Evolutionary conservation across 192 early-diverging fungal genomes (phyloP), one percentile per base, ranked within the genome.

Genomic region (Lobosporangium transversale): DNA sequence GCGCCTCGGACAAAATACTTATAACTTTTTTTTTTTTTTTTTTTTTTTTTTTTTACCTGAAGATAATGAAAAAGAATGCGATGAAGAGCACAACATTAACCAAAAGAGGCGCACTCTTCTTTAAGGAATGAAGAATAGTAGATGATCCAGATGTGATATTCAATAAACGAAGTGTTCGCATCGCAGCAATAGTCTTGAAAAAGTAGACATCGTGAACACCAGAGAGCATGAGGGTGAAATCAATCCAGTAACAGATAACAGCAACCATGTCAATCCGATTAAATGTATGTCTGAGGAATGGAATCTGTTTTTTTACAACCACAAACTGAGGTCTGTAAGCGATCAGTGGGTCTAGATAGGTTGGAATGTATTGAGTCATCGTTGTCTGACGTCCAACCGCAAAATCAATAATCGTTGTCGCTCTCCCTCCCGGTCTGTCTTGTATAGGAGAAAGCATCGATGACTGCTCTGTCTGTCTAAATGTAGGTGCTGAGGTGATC

Each of bases 271-370:
- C 88, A 23, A 89, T 79, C 31, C 88, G 73, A 52, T 89, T 89
- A 80, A 84, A 89, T n/a, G 81, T 83, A 47, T 87, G 88, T 21
- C 88, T 62, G n/a, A 89, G 79, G 43, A 81, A 89, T 1, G 88
- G 78, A 4, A 62, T 76, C 40, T 80, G 79, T 8, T 63, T 27
- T 8, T 33, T 32, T 36, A 8, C 31, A 9, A 47, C 53, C 14
- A 62, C 27, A 52, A 67, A 66, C 37, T 71, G 73, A 1, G 65
- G 60, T 29, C 49, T 64, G 23, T 59, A 62, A 15, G 33, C 54
- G 23, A 71, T 51, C 53, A 67, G 18, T 26, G 54, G 64, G 24
- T 66, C 69, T 50, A 54, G n/a, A 36, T 51, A 66, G 1, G 56
- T 40, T 4, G 69, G 60, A 33, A 65, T 58, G 14, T 50, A 58